Evolutionary conservation across 306 rosid genomes (phyloP), one percentile per base, ranked within the genome.

Genomic region (Castanea crenata): DNA sequence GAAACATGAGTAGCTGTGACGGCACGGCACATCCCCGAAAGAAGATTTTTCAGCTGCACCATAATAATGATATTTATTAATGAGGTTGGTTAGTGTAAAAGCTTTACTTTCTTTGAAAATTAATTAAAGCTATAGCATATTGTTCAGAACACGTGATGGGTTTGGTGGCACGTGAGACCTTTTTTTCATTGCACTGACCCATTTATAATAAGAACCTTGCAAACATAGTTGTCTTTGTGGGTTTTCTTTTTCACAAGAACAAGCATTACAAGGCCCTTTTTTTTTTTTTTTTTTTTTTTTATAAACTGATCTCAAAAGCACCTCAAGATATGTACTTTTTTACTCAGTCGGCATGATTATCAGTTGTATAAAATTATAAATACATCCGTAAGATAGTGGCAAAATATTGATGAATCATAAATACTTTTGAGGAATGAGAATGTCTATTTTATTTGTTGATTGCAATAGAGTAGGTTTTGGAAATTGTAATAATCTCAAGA

Each of bases 1-100:
- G 78, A 85, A 79, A 76, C 87, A 83, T 69, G 87, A 85, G 89
- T 81, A 80, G 77, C 79, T 85, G 89, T 56, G 79, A 85, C 86
- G 91, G 78, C 84, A 88, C 75, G 89, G 85, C 76, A 83, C 15
- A 72, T 18, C 74, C 19, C 70, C n/a, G 57, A 9, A 49, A 74
- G 79, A 81, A 65, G 61, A 82, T 64, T 55, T 85, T 85, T 76
- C 55, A 49, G 69, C 76, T 56, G 49, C 16, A 15, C 15, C 25
- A 49, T 74, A 85, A 87, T 91, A 78, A 88, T 84, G 74, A 81
- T 59, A 71, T 73, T 71, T 65, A 64, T 74, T 84, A 61, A 80
- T 78, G 85, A 49, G 73, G 82, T 86, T 76, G 90, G 81, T 88
- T 88, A 84, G 86, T 76, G 85, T 80, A 73, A 76, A 86, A 74